Evolutionary conservation across 2,329 filamentous ascomycete species (phyloP).

Genomic region (Venturia nashicola): DNA sequence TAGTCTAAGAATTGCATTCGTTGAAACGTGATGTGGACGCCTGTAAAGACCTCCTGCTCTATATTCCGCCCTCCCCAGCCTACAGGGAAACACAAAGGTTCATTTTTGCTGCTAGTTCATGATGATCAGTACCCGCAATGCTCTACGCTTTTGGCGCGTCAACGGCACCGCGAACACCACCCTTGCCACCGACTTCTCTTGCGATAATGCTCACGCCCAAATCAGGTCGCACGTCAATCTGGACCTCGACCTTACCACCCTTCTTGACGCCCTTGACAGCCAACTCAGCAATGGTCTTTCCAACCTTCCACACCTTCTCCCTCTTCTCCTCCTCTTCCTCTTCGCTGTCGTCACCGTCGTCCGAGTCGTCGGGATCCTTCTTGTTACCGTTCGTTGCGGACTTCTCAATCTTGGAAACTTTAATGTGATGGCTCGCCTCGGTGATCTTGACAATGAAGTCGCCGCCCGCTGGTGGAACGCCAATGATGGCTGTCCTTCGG

Average conservation of each 20-base stretch:
- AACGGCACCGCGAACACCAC: constrained; percentile 58
- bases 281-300: constrained; percentile 71
- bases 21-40: not conserved
- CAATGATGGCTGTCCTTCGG: constrained; percentile 69
- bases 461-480: constrained; percentile 66
- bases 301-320: constrained; percentile 87
- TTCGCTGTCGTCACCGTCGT: constrained; percentile 46
- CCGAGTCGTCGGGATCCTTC: constrained; percentile 50
- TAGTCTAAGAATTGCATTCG: not conserved
- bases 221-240: constrained; percentile 75
- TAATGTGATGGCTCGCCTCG: constrained; percentile 84
- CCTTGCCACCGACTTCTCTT: constrained; percentile 77
- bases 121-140: not conserved
- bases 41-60: not conserved
- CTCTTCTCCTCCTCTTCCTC: constrained; percentile 81
- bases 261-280: constrained; percentile 76
- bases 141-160: constrained; percentile 21
- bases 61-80: not conserved
- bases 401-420: constrained; percentile 81
- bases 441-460: constrained; percentile 80
- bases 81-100: not conserved
- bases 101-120: too few relatives aligned
- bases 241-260: constrained; percentile 83
- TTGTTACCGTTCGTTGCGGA: constrained; percentile 22
- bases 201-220: constrained; percentile 68